Evolutionary conservation across 805 yeast genomes (phyloP).

Genomic region (Yamadazyma tumulicola): DNA sequence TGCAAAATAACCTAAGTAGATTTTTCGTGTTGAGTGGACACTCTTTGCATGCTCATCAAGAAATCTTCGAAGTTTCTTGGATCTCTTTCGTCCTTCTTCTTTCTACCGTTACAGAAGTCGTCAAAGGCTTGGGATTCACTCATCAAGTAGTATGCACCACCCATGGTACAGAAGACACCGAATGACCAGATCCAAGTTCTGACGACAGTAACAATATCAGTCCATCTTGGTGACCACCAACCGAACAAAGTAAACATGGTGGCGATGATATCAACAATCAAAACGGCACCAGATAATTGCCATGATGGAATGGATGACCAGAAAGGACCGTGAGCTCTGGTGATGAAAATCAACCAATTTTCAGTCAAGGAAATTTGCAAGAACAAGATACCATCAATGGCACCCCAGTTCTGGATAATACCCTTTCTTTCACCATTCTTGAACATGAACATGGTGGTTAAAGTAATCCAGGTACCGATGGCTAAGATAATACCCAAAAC

Average conservation of each 20-base stretch:
- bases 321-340: conserved; percentile 98
- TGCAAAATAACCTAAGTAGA: conserved; percentile 47
- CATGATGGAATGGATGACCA: conserved; percentile 96
- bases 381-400: conserved; percentile 89
- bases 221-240: conserved; percentile 98
- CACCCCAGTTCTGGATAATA: conserved; percentile 94
- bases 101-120: conserved; percentile 80
- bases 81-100: conserved; percentile 51
- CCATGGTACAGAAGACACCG: conserved; percentile 95
- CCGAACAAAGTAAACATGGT: conserved; percentile 92
- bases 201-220: conserved; percentile 91
- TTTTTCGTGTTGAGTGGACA: conserved; percentile 85
- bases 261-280: conserved; percentile 84
- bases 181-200: conserved; percentile 94
- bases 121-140: conserved; percentile 76
- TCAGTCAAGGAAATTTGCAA: conserved; percentile 92
- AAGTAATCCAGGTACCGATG: conserved; percentile 89
- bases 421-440: conserved; percentile 59
- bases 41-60: conserved; percentile 84
- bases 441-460: conserved; percentile 88
- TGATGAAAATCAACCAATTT: conserved; percentile 95
- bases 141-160: conserved; percentile 96
- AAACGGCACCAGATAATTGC: conserved; percentile 94
- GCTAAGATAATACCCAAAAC: conserved; percentile 84
- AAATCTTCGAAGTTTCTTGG: conserved; percentile 77